Conservation (phyloP, 2,329 filamentous ascomycete genomes). For the Tolypocladium cylindrosporum region DNA sequence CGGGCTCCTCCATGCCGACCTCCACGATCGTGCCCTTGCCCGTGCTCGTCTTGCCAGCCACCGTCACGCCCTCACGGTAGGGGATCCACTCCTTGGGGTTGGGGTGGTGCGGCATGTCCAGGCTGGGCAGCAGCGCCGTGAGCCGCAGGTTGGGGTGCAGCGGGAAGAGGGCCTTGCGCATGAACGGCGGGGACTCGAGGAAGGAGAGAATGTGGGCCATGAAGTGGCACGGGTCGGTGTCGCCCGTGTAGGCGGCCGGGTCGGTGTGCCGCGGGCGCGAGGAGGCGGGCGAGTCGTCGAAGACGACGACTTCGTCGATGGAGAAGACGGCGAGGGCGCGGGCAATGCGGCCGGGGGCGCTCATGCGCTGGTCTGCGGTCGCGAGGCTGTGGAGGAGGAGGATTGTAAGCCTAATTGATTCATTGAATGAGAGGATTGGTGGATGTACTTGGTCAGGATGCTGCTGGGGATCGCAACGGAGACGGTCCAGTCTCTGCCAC, state of each 20-base stretch:
- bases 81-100: conserved; percentile 66
- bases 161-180: conserved; percentile 66
- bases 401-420: not conserved
- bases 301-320: conserved; percentile 76
- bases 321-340: conserved; percentile 75
- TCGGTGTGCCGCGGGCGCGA: conserved; percentile 37
- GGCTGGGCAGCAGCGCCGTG: conserved; percentile 62
- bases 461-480: conserved; percentile 72
- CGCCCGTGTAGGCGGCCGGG: conserved; percentile 52
- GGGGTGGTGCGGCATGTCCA: conserved; percentile 81
- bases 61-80: conserved; percentile 68
- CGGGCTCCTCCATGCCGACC: conserved; percentile 43
- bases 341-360: conserved; percentile 64
- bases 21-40: conserved; percentile 45
- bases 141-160: conserved; percentile 68
- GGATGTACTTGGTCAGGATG: conserved; percentile 58
- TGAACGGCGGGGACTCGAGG: conserved; percentile 75
- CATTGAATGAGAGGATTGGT: not conserved
- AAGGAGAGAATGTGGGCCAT: conserved; percentile 70
- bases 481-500: conserved; percentile 60
- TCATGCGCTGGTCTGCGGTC: conserved; percentile 66
- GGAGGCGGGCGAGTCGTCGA: conserved; percentile 53
- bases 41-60: conserved; percentile 32
- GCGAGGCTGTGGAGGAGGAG: conserved; percentile 42
- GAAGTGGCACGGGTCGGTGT: conserved; percentile 69